Evolutionary conservation across 176 grass and related monocot species (phyloP).

Genomic region (Raddia guianensis): DNA sequence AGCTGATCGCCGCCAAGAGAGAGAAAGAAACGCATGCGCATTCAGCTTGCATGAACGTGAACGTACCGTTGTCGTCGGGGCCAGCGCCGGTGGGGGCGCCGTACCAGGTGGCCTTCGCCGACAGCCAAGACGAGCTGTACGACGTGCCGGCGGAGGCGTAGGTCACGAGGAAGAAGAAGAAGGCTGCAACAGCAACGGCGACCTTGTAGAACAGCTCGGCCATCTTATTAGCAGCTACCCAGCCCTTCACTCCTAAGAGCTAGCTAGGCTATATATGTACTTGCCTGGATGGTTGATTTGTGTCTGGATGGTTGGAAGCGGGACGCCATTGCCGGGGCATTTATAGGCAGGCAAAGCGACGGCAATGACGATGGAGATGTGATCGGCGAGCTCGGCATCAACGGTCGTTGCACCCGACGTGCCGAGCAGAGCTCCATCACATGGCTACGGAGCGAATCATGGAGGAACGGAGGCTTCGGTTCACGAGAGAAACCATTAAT

Average conservation of each 20-base stretch:
- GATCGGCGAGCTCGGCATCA: background rate
- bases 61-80: slow-evolving; percentile 53
- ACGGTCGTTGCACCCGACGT: slow-evolving; percentile 38
- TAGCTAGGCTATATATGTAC: background rate
- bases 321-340: slow-evolving; percentile 21
- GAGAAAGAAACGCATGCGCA: no score
- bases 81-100: slow-evolving; percentile 62
- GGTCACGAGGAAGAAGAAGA: slow-evolving; percentile 33
- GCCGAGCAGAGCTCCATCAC: slow-evolving; percentile 4
- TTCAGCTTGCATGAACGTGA: background rate
- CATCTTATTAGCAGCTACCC: background rate
- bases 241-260: background rate
- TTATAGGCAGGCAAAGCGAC: slow-evolving; percentile 32
- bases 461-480: slow-evolving; percentile 39
- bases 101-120: slow-evolving; percentile 72
- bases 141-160: slow-evolving; percentile 20
- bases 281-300: background rate
- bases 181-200: slow-evolving; percentile 14
- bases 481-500: slow-evolving; percentile 28
- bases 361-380: background rate
- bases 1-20: no score
- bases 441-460: slow-evolving; percentile 54
- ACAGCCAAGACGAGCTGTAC: slow-evolving; percentile 16
- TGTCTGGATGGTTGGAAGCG: slow-evolving; percentile 16
- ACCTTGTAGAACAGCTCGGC: background rate